Percentiles rank a stretch among this genome's conserved stretches.
These are phyloP conservation scores for Leishmania tropica DNA, from an alignment of 208 protist genomes.

Conservation along the genomic window DNA sequence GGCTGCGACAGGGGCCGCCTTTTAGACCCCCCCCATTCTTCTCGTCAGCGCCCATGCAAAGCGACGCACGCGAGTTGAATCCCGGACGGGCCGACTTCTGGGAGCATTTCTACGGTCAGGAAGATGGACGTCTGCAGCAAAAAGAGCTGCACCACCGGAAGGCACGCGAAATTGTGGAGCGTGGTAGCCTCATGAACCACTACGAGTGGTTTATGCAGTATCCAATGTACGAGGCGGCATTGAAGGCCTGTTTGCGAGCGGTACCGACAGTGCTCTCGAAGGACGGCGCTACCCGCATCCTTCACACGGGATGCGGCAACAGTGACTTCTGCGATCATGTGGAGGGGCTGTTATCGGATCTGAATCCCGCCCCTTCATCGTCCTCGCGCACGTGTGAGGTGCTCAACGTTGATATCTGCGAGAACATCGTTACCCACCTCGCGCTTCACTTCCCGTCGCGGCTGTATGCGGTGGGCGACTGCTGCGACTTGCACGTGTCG, in stretches of 20 bases:
- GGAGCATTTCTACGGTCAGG: slow-evolving; percentile 57
- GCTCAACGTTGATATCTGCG: slow-evolving; percentile 69
- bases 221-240: slow-evolving; percentile 34
- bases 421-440: slow-evolving; percentile 43
- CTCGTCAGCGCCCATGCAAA: slow-evolving; percentile 20
- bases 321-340: slow-evolving; percentile 63
- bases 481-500: slow-evolving; percentile 40
- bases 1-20: not conserved
- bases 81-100: slow-evolving; percentile 55
- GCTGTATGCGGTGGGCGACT: slow-evolving; percentile 52
- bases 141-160: slow-evolving; percentile 43
- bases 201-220: slow-evolving; percentile 80
- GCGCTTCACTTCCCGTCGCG: slow-evolving; percentile 27
- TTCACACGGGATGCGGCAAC: slow-evolving; percentile 71
- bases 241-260: slow-evolving; percentile 13
- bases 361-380: not conserved
- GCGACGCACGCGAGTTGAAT: slow-evolving; percentile 38
- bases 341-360: slow-evolving; percentile 2
- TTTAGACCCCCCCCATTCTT: too few relatives aligned
- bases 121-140: slow-evolving; percentile 32
- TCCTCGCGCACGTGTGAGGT: slow-evolving; percentile 19
- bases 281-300: slow-evolving; percentile 15
- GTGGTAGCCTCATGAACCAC: slow-evolving; percentile 51
- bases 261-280: not conserved
- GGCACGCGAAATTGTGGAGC: slow-evolving; percentile 27